Evolutionary conservation across 371 early-diverging fungal species (phyloP).

Genomic region (Batkoa obscura): DNA sequence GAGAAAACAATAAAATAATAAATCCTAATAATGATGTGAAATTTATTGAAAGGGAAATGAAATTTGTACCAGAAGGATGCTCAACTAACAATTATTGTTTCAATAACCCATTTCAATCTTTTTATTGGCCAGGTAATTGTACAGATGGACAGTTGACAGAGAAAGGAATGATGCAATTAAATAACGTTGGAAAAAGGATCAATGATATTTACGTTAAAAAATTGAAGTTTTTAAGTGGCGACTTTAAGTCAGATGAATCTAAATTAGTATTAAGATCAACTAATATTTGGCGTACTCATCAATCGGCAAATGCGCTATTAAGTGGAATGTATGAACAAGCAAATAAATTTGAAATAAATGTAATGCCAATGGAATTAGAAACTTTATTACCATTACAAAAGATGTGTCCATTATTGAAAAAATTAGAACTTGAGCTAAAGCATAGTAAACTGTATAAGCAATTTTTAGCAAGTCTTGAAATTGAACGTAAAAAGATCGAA

Average conservation of each 20-base stretch:
- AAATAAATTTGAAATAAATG: conserved; percentile 18
- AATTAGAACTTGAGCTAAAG: conserved; percentile 8
- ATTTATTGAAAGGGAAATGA: not conserved
- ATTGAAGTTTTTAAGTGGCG: conserved; percentile 16
- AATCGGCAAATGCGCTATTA: conserved; percentile 26
- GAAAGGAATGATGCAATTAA: conserved; percentile 24
- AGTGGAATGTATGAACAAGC: conserved; percentile 19
- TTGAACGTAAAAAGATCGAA: conserved; percentile 11
- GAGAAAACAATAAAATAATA: not conserved
- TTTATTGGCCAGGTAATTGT: conserved; percentile 13
- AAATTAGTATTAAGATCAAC: conserved; percentile 10
- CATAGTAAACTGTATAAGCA: conserved; percentile 12
- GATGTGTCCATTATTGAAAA: conserved; percentile 18
- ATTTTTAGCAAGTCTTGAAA: conserved; percentile 10
- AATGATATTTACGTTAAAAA: conserved; percentile 28
- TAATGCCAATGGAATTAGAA: conserved; percentile 21
- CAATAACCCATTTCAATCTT: not conserved
- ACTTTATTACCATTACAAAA: conserved; percentile 20
- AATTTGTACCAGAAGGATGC: not conserved
- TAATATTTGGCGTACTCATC: conserved; percentile 27
- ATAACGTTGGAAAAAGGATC: conserved; percentile 19
- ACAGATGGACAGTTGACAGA: conserved; percentile 26
- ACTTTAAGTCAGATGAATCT: not conserved
- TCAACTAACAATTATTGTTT: not conserved
- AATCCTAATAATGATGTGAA: not conserved